Evolutionary conservation across 2,329 filamentous ascomycete species (phyloP).

Genomic region (Calonectria montana): DNA sequence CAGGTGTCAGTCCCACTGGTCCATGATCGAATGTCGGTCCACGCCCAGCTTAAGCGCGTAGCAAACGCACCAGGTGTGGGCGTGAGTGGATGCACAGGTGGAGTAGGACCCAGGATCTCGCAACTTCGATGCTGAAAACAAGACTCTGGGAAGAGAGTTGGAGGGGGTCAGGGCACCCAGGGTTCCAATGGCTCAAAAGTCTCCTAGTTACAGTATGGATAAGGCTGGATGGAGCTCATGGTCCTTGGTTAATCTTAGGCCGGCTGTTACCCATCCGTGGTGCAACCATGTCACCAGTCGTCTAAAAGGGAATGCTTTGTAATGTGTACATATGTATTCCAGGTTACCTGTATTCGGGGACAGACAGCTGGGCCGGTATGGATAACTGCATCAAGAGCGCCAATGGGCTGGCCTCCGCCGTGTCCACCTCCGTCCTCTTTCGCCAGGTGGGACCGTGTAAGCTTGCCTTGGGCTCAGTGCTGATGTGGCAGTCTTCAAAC

Average conservation of each 20-base stretch:
- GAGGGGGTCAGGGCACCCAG: slow-evolving; percentile 33
- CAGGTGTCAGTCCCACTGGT: slow-evolving; percentile 16
- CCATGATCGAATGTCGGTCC: slow-evolving; percentile 13
- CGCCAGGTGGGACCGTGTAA: slow-evolving; percentile 35
- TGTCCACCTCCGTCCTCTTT: slow-evolving; percentile 16
- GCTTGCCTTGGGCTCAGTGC: slow-evolving; percentile 18
- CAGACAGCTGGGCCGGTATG: neutral
- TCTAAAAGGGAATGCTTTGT: neutral
- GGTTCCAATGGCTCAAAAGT: slow-evolving; percentile 9
- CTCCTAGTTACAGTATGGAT: slow-evolving; percentile 2
- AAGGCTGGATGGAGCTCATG: slow-evolving; percentile 20
- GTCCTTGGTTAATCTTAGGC: slow-evolving; percentile 25
- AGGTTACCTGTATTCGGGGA: neutral
- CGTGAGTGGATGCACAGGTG: slow-evolving; percentile 38
- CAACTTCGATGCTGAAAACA: slow-evolving; percentile 27
- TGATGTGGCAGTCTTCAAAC: slow-evolving; percentile 24
- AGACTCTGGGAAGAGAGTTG: slow-evolving; percentile 23
- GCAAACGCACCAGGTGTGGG: slow-evolving; percentile 38
- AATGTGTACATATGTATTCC: neutral
- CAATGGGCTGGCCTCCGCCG: slow-evolving; percentile 24
- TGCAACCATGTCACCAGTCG: slow-evolving; percentile 11
- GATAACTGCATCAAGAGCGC: neutral
- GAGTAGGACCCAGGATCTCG: slow-evolving; percentile 28
- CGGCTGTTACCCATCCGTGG: slow-evolving; percentile 1
- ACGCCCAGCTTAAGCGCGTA: slow-evolving; percentile 33